Evolutionary conservation across 1,284 basidiomycete genomes (phyloP).

Genomic region (Sporisorium graminicola): DNA sequence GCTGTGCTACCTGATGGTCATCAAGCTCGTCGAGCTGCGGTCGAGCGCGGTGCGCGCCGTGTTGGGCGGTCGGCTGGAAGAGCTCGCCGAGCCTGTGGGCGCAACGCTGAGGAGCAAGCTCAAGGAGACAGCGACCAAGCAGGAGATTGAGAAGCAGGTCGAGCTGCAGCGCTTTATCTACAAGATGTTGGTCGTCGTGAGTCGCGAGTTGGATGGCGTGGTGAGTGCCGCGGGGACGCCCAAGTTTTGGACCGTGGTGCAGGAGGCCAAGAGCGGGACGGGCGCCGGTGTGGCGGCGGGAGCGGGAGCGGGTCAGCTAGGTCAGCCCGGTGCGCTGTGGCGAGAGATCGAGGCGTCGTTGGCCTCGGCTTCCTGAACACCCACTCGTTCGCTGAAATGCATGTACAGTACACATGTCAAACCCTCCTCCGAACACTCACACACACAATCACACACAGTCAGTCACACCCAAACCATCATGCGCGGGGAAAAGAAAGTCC

Average conservation of each 20-base stretch:
- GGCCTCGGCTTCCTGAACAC: conserved; percentile 6
- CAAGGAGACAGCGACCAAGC: conserved; percentile 93
- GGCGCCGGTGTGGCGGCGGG: not conserved
- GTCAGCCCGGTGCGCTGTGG: conserved; percentile 31
- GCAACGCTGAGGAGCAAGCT: conserved; percentile 77
- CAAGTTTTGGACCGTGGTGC: conserved; percentile 28
- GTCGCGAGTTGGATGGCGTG: conserved; percentile 21
- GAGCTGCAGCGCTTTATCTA: conserved; percentile 90
- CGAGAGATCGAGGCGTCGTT: conserved; percentile 35
- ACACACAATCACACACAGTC: no score
- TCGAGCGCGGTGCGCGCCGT: conserved; percentile 72
- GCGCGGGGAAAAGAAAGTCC: no score
- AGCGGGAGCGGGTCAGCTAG: not conserved
- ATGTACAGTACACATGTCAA: no score
- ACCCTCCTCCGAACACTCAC: not conserved
- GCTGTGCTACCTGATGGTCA: conserved; percentile 92
- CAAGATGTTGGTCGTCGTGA: conserved; percentile 84
- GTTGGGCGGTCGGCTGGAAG: conserved; percentile 89
- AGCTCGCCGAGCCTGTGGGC: conserved; percentile 83
- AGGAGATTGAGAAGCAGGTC: conserved; percentile 92
- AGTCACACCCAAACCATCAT: no score
- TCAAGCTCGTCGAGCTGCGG: conserved; percentile 83
- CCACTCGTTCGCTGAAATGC: conserved; percentile 71
- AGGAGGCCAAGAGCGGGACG: conserved; percentile 26
- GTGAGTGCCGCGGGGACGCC: conserved; percentile 18